Base-by-base conservation (phyloP, 2,329 filamentous ascomycete species). In the Sporothrix phasma region DNA sequence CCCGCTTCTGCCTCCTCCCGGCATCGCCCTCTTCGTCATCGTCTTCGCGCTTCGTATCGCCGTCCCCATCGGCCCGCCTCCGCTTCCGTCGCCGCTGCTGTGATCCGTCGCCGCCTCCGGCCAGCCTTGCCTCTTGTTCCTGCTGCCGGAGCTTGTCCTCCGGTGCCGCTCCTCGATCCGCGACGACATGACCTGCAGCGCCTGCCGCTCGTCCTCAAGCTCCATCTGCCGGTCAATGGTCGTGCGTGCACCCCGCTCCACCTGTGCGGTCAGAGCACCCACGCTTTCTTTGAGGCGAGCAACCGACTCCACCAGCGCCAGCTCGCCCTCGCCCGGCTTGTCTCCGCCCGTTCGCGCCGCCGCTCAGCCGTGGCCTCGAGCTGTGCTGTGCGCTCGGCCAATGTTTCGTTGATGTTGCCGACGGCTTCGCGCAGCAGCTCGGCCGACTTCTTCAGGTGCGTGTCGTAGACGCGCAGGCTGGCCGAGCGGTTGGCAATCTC, bases 181-280 rank as follows among this genome's bases (percentile, higher is more conserved):
- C 72, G 69, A 46, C 79, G 45, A 37, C n/a, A 63, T 70, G 11
- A 73, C 74, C 2, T 69, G 70, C 13, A 81, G 68, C 19, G 81
- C 73, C 6, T 69, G 71, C 45, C 69, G 71, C 59, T 81, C 76
- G 64, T 85, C 82, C 66, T 83, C 77, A 2, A 84, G 71, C 66
- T 78, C 79, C 47, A 75, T 76, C 63, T 75, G 76, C 60, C 75
- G 70, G 68, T 86, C 83, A 31, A 85, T 79, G 11, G 80, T 71
- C 41, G 75, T 70, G 13, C 83, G 78, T 34, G 82, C 71, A 0
- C 78, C 76, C 22, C 71, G 69, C 68, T 85, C 83, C 6, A 79
- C 76, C 3, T 75, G 72, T 8, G 72, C 69, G 1, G 81, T 82
- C 31, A 83, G 66, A 1, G 68, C 67, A 2, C 77, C 74, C 3